Percentiles rank a stretch among this genome's conserved stretches.
Evolutionary conservation across 495 filamentous ascomycete genomes (phyloP).

Genomic region (Xanthoparmelia taractica): DNA sequence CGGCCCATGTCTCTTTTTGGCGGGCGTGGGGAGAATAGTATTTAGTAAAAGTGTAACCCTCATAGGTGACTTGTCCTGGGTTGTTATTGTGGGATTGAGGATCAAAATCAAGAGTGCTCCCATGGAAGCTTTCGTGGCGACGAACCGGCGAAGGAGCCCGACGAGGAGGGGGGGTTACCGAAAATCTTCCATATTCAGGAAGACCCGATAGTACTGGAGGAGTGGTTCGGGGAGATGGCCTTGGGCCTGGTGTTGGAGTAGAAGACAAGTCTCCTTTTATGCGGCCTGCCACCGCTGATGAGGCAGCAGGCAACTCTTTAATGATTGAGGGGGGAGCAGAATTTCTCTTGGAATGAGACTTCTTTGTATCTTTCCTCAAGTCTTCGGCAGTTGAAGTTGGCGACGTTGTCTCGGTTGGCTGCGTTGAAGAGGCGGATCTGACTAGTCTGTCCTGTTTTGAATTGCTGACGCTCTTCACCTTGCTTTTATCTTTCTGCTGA

Average conservation of each 20-base stretch:
- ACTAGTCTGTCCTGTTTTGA: background rate
- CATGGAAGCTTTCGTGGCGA: background rate
- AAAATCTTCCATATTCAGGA: background rate
- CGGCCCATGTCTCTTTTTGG: slow-evolving; percentile 7
- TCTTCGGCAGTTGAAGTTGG: background rate
- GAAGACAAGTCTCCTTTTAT: background rate
- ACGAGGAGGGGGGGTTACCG: background rate
- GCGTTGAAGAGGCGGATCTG: background rate
- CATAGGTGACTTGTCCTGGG: slow-evolving; percentile 1
- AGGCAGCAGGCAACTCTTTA: background rate
- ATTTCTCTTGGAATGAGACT: background rate
- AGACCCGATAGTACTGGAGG: background rate
- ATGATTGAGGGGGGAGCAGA: background rate
- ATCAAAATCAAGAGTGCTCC: background rate
- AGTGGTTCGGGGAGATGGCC: background rate
- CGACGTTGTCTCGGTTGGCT: background rate
- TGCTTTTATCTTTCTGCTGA: background rate
- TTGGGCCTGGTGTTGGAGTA: background rate
- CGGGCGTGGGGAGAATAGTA: background rate
- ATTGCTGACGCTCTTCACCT: background rate
- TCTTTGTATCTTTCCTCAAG: background rate
- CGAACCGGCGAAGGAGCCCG: background rate
- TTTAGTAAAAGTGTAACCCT: slow-evolving; percentile 8
- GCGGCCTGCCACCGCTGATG: background rate
- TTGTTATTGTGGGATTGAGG: background rate